Evolutionary conservation across 225 moss, liverwort and hornwort species (phyloP), one percentile per base, ranked within the genome.

Genomic region (Bryoerythrophyllum caledonicum): DNA sequence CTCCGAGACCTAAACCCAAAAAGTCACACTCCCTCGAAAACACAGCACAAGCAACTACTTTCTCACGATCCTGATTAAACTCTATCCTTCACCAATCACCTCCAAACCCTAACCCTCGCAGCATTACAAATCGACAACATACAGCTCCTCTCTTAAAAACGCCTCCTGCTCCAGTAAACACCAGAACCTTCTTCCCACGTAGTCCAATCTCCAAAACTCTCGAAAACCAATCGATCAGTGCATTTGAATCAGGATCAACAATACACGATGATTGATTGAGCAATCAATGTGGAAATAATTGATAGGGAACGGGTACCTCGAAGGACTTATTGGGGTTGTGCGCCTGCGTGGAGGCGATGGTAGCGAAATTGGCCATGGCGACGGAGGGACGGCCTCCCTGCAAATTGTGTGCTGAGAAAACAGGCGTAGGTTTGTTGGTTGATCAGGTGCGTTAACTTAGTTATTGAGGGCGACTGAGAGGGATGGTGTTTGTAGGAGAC

Each of bases 301-400:
- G 13, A 32, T 21, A 38, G 20, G 24, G 16, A 3, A 5, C 16
- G 14, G 0, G 17, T 68, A 89, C 93, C 89, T 93, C 93, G 63
- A 91, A 93, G 7, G 93, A 93, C 26, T 93, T 93, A 46, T 93
- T 93, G 8, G 93, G 93, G 61, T 93, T 93, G 81, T 90, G 91
- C 70, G 87, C 82, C 23, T 87, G 74, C 40, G 89, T 87, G n/a
- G 84, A 76, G 15, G 87, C 79, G 49, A 89, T 80, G 38, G 90
- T 68, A 23, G 80, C 83, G 63, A 86, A 88, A 71, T 34, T 89
- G 55, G 91, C 81, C 88, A 92, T 92, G 14, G 74, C 64, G 65
- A 69, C 28, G 27, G 8, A 41, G 8, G 12, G 40, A 32, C 32
- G 8, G 32, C 28, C 7, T 9, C 30, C 4, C 7, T 41, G 51